These are phyloP conservation scores for Spinacia oleracea DNA, from an alignment of 179 eudicot genomes.

Conservation along the genomic window DNA sequence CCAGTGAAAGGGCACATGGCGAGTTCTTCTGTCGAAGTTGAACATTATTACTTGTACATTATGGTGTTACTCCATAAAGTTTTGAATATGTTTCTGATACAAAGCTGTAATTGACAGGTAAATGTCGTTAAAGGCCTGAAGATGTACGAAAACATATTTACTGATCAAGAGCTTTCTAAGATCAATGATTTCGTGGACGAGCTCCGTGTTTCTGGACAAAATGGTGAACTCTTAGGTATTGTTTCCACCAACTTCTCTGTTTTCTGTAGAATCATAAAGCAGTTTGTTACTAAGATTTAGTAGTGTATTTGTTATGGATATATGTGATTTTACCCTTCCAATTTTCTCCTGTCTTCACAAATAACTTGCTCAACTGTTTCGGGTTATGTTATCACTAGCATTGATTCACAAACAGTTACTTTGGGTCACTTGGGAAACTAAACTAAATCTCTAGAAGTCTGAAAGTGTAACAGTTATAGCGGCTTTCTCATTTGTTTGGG, in stretches of 20 bases:
- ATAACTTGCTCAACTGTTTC: no score
- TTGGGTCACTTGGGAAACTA: neutral
- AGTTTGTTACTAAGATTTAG: neutral
- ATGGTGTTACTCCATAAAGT: neutral
- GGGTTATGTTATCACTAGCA: no score
- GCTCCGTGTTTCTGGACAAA: slow-evolving; percentile 78
- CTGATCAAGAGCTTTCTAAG: slow-evolving; percentile 67
- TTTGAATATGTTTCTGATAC: slow-evolving; percentile 16
- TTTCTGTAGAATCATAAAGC: neutral
- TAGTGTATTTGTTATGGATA: neutral
- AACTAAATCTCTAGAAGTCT: neutral
- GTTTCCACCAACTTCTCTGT: slow-evolving; percentile 5
- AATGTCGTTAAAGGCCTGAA: slow-evolving; percentile 95
- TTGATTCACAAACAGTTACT: no score
- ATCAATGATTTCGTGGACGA: slow-evolving; percentile 60
- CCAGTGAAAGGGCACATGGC: slow-evolving; percentile 94
- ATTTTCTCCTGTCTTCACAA: neutral
- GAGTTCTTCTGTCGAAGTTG: slow-evolving; percentile 43
- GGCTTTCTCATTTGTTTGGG: no score
- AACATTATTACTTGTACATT: neutral
- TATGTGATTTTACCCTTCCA: neutral
- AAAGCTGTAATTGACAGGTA: slow-evolving; percentile 50
- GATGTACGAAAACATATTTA: slow-evolving; percentile 74
- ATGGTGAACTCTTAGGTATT: slow-evolving; percentile 89
- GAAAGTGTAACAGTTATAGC: neutral